Evolutionary conservation across 2,329 filamentous ascomycete species (phyloP).

Genomic region (Elsinoe perseae): DNA sequence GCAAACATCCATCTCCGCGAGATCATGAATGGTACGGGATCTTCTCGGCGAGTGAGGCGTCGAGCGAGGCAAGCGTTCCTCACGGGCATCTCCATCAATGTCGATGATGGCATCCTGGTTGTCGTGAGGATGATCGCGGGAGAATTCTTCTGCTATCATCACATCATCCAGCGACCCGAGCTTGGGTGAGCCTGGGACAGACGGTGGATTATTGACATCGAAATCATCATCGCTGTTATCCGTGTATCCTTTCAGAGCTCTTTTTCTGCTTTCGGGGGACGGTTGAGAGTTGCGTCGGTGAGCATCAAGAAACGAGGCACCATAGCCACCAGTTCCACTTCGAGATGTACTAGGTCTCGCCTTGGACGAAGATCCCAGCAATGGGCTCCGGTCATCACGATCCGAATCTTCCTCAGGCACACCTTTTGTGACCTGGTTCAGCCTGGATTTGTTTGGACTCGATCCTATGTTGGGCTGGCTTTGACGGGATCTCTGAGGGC

Average conservation of each 20-base stretch:
- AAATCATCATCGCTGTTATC: constrained; percentile 36
- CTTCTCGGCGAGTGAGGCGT: constrained; percentile 37
- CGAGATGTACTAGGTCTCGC: constrained; percentile 26
- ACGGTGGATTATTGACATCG: constrained; percentile 60
- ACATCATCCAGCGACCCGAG: constrained; percentile 52
- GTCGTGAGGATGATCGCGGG: constrained; percentile 27
- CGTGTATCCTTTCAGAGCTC: constrained; percentile 8
- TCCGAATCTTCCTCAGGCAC: constrained; percentile 37
- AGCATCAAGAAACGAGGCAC: constrained; percentile 26
- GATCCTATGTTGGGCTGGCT: constrained; percentile 15
- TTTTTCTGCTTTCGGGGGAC: constrained; percentile 29
- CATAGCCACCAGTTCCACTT: constrained; percentile 26
- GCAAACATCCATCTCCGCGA: constrained; percentile 82
- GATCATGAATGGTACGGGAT: constrained; percentile 53
- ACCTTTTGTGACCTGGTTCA: not conserved
- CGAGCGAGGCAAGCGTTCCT: constrained; percentile 28
- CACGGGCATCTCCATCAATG: constrained; percentile 36
- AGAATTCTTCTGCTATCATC: constrained; percentile 61
- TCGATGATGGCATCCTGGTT: constrained; percentile 43
- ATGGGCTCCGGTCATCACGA: constrained; percentile 47
- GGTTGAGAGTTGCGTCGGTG: constrained; percentile 29
- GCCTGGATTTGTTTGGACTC: constrained; percentile 15
- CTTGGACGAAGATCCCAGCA: constrained; percentile 39
- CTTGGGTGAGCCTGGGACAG: constrained; percentile 51
- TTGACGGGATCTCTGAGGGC: constrained; percentile 13